Evolutionary conservation across 2,329 filamentous ascomycete genomes (phyloP).

Genomic region (Neofusicoccum laricinum): DNA sequence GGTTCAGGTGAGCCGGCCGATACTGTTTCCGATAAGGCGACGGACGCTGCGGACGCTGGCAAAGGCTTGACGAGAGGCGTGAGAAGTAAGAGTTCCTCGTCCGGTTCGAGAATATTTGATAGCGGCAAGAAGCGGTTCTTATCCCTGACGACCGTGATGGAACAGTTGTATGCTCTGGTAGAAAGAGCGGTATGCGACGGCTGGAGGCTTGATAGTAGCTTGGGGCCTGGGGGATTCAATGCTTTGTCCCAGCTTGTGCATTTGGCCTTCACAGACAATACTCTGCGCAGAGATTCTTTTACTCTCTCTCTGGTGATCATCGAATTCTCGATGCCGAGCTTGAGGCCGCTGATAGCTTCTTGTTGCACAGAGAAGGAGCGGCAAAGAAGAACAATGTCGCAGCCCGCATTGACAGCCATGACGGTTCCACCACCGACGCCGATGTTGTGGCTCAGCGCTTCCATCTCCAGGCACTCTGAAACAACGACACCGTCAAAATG

Average conservation of each 20-base stretch:
- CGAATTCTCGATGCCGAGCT: slow-evolving; percentile 83
- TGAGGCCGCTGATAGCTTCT: slow-evolving; percentile 86
- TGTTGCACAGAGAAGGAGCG: slow-evolving; percentile 84
- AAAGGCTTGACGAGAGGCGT: slow-evolving; percentile 88
- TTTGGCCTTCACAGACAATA: slow-evolving; percentile 75
- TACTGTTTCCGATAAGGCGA: slow-evolving; percentile 63
- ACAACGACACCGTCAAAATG: slow-evolving; percentile 90
- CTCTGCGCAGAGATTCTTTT: slow-evolving; percentile 72
- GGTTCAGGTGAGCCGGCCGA: slow-evolving; percentile 56
- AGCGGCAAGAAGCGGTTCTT: slow-evolving; percentile 82
- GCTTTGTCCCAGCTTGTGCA: slow-evolving; percentile 92
- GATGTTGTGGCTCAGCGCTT: slow-evolving; percentile 90
- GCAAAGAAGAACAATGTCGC: slow-evolving; percentile 85
- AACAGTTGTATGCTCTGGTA: slow-evolving; percentile 82
- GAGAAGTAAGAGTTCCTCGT: slow-evolving; percentile 84
- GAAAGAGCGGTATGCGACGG: slow-evolving; percentile 79
- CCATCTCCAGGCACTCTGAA: slow-evolving; percentile 95
- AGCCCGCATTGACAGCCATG: slow-evolving; percentile 95
- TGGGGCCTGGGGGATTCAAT: slow-evolving; percentile 78
- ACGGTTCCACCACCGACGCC: slow-evolving; percentile 96
- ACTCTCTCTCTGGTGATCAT: slow-evolving; percentile 81
- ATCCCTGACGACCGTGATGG: slow-evolving; percentile 89
- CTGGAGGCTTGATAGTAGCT: slow-evolving; percentile 74
- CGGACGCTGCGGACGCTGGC: slow-evolving; percentile 82
- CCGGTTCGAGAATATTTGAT: slow-evolving; percentile 73